Conservation (phyloP, 805 yeast species). For the Nakazawaea populi region DNA sequence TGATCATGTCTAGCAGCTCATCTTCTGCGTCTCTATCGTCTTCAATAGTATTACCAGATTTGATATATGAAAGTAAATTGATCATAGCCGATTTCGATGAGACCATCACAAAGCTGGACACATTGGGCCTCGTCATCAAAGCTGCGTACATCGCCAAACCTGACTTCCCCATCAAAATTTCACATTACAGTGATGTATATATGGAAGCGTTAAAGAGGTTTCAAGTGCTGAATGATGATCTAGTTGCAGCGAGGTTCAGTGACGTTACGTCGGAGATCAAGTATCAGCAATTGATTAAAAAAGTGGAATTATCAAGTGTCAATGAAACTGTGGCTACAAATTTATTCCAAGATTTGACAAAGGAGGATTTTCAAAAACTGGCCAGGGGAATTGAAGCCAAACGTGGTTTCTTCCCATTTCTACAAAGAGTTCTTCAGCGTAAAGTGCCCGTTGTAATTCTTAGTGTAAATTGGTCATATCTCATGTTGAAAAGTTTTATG, state of each 20-base stretch:
- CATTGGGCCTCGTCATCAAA: slow-evolving; percentile 44
- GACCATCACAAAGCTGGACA: slow-evolving; percentile 51
- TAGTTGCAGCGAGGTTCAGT: slow-evolving; percentile 14
- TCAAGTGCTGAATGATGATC: slow-evolving; percentile 13
- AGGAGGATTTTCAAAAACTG: slow-evolving; percentile 24
- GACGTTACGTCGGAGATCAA: slow-evolving; percentile 33
- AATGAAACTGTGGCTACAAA: slow-evolving; percentile 29
- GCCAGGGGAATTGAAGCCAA: slow-evolving; percentile 31
- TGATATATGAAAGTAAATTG: neutral
- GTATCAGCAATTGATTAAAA: slow-evolving; percentile 39
- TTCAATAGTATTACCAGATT: neutral
- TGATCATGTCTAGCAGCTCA: neutral
- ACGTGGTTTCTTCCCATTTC: slow-evolving; percentile 32
- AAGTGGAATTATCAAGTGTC: slow-evolving; percentile 45
- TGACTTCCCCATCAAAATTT: slow-evolving; percentile 31
- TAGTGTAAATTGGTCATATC: slow-evolving; percentile 60
- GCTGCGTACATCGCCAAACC: slow-evolving; percentile 37
- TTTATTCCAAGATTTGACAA: slow-evolving; percentile 37
- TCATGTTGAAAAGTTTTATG: slow-evolving; percentile 34
- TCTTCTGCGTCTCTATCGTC: too few species aligned
- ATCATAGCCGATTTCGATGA: slow-evolving; percentile 64
- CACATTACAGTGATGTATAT: slow-evolving; percentile 39
- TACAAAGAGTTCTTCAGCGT: neutral
- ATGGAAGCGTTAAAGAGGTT: slow-evolving; percentile 27
- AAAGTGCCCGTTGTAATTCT: slow-evolving; percentile 25